Evolutionary conservation across 2,329 filamentous ascomycete species (phyloP).

Genomic region (Talaromyces sp.): DNA sequence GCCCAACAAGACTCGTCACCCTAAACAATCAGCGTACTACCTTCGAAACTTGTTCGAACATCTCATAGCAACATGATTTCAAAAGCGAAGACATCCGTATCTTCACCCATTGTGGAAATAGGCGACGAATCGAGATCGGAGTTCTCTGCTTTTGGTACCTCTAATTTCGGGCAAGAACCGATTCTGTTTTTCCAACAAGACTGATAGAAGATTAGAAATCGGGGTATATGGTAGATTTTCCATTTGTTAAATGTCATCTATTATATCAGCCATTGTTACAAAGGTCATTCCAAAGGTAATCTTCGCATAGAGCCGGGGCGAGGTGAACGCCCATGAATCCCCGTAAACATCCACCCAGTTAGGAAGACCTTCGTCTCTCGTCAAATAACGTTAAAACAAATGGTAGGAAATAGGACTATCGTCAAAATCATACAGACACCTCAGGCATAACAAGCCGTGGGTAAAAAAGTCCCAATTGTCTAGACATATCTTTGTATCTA

Average conservation of each 20-base stretch:
- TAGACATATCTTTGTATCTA: background rate
- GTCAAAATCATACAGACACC: no score
- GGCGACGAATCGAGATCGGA: background rate
- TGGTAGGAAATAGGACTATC: no score
- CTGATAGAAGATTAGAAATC: background rate
- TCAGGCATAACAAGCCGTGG: background rate
- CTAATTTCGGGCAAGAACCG: background rate
- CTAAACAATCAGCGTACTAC: slow-evolving; percentile 73
- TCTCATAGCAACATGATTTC: slow-evolving; percentile 45
- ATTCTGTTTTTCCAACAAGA: background rate
- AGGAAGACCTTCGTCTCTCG: no score
- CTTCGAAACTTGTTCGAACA: slow-evolving; percentile 65
- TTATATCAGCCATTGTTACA: background rate
- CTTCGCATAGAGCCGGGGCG: background rate
- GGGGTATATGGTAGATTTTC: background rate
- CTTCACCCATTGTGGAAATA: background rate
- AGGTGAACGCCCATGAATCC: background rate
- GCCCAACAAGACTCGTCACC: slow-evolving; percentile 63
- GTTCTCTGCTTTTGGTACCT: background rate
- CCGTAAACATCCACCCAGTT: no score
- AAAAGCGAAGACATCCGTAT: background rate
- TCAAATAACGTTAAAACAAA: no score
- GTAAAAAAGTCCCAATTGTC: background rate
- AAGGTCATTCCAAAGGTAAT: background rate
- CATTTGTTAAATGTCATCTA: background rate